Conservation (phyloP, 2,329 filamentous ascomycete genomes). For the Fusarium duplospermum region DNA sequence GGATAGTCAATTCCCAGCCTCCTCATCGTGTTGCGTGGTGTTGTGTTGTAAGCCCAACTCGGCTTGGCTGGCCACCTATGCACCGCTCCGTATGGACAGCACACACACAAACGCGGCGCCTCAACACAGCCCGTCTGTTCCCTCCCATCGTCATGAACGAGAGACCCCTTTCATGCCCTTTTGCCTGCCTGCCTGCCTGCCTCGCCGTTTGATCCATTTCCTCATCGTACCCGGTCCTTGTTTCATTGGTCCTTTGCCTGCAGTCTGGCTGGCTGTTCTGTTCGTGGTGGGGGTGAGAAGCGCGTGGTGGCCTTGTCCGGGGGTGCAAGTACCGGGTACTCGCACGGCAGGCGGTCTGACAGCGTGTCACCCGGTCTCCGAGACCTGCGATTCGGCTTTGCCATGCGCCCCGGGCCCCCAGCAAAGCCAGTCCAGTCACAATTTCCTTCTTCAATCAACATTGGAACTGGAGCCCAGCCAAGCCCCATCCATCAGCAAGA, state of each 20-base stretch:
- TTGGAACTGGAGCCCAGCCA: background rate
- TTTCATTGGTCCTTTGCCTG: slow-evolving; percentile 34
- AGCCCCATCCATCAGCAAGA: slow-evolving; percentile 9
- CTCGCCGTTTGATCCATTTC: slow-evolving; percentile 19
- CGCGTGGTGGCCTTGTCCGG: slow-evolving; percentile 21
- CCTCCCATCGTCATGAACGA: slow-evolving; percentile 4
- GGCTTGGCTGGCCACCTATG: slow-evolving; percentile 1
- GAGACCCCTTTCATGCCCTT: slow-evolving; percentile 10
- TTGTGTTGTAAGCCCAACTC: background rate
- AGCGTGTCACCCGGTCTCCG: slow-evolving; percentile 10
- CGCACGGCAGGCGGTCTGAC: slow-evolving; percentile 3
- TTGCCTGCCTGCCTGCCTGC: slow-evolving; percentile 8
- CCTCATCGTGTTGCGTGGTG: background rate
- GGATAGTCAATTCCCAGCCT: slow-evolving; percentile 5
- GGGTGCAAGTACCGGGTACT: slow-evolving; percentile 31
- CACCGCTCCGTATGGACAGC: background rate
- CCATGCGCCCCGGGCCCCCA: slow-evolving; percentile 15
- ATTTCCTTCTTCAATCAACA: slow-evolving; percentile 26
- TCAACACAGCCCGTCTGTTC: slow-evolving; percentile 5
- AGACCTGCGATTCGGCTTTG: slow-evolving; percentile 13
- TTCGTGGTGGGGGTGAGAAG: slow-evolving; percentile 29
- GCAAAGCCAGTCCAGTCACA: slow-evolving; percentile 27
- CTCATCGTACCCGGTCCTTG: slow-evolving; percentile 36
- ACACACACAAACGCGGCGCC: slow-evolving; percentile 1
- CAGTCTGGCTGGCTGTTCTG: slow-evolving; percentile 12